Conservation (phyloP, 345 rosid genomes). For the Moricandia arvensis region DNA sequence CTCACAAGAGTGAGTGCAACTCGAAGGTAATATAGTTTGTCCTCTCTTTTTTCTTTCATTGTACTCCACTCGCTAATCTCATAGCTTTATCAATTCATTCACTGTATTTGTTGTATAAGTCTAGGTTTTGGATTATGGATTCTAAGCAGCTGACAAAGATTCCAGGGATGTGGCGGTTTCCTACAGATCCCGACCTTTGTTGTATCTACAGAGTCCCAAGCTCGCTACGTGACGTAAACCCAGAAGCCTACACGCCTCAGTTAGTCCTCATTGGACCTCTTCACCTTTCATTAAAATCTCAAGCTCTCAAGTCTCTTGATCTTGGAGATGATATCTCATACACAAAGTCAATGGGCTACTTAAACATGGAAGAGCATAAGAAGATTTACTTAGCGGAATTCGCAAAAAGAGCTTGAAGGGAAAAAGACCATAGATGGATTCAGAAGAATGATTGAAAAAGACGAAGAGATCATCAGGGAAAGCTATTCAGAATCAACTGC, state of each 20-base stretch:
- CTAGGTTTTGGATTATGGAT: not conserved
- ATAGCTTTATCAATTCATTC: not conserved
- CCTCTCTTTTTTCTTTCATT: not conserved
- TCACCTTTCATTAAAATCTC: not conserved
- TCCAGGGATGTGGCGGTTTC: conserved; percentile 19
- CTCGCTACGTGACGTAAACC: not conserved
- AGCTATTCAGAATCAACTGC: conserved; percentile 25
- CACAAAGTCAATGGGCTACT: not conserved
- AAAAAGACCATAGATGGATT: not conserved
- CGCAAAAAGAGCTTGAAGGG: not conserved
- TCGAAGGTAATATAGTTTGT: not conserved
- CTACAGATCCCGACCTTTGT: not conserved
- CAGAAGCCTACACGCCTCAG: conserved; percentile 22
- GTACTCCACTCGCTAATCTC: not conserved
- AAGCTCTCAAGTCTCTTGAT: conserved; percentile 2
- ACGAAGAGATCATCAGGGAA: conserved; percentile 15
- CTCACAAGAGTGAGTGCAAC: not conserved
- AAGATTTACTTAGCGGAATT: not conserved
- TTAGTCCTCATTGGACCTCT: conserved; percentile 11
- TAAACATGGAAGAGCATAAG: conserved; percentile 9
- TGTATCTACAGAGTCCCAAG: conserved; percentile 19
- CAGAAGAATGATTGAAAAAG: not conserved
- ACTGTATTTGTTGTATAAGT: not conserved
- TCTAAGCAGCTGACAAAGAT: not conserved
- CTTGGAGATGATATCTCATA: not conserved